Base-by-base conservation (phyloP, 1,284 basidiomycete genomes). In the Boletus smithii region DNA sequence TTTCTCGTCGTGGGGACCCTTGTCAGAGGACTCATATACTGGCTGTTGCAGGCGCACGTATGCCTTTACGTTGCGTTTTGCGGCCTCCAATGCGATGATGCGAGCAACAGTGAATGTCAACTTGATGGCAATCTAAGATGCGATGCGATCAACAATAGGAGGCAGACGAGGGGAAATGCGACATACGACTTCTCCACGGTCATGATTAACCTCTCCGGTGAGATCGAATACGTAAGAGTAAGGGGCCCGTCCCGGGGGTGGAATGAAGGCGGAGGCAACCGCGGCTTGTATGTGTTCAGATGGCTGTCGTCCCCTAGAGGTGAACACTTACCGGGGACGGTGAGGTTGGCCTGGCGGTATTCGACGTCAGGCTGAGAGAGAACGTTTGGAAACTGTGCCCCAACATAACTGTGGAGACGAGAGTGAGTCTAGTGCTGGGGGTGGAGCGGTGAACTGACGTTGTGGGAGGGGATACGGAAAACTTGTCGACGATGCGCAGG, bases 401-500 rank as follows among this genome's bases (percentile, higher is more conserved):
- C 91, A 53, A 93, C 75, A 68, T 93, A 93, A 29, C 89, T 91
- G 32, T 40, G 47, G 38, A 17, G 18, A 18, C 8, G 47, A 26
- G 36, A 27, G 48, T 61, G 17, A 58, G 49, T 34, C 14, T 42
- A 17, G 30, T 36, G 50, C 13, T 4, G 36, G 40, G 48, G 24
- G 42, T 27, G 35, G 41, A 51, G 11, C 36, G 32, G 46, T 23
- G 34, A 23, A 71, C 84, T 59, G 64, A 92, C 85, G 90, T 93
- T 44, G 91, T 92, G n/a, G 91, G 78, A 5, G 91, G 91, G 13
- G 71, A 61, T 31, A 94, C 87, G 18, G 88, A 90, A 67, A 83
- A 92, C 64, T 91, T 89, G 70, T 95, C 91, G 36, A 91, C 88
- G 55, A 91, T 85, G 42, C 85, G 79, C 16, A 90, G 70, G 62